Evolutionary conservation across 306 rosid species (phyloP), one percentile per base, ranked within the genome.

Genomic region (Dryas alaskensis): DNA sequence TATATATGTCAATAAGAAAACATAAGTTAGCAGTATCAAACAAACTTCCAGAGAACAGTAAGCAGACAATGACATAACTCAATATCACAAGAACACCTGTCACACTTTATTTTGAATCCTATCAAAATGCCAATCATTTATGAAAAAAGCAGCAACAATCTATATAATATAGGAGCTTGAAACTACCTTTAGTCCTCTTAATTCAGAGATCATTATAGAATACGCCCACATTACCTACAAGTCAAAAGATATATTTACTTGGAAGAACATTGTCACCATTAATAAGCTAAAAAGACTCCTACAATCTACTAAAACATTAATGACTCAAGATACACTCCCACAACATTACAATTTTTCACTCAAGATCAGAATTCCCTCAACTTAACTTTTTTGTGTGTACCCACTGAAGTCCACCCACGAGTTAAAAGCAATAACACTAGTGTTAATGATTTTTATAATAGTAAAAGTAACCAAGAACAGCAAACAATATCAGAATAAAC

Each of bases 121-220:
- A 79, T 74, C 78, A n/a, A 37, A 72, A 59, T 55, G 55, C 59
- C 83, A 84, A 78, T 65, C 93, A 90, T 80, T 76, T n/a, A 81
- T 65, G 81, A 80, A 66, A 70, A 78, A 78, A 79, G 76, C 78
- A 80, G 87, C 53, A 86, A 74, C 84, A 87, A 83, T 74, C 87
- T 86, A 85, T 85, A 78, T 88, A 85, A 82, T 82, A 82, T 83
- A 87, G 92, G 98, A 82, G 89, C 84, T 70, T 87, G 99, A 87
- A 92, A 85, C 98, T 95, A 95, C 99, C 99, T 95, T 92, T 86
- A 92, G 87, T 92, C 99, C 88, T 92, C 98, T 84, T 92, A 90
- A 87, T 92, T 95, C 99, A 95, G 99, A 89, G 98, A 94, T 89
- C 99, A 89, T 89, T 85, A 80, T 88, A 93, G 97, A 86, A 94